Percentiles rank a stretch among this genome's conserved stretches.
phyloP scores from a whole-genome alignment of 176 grass and related monocot genomes.

The Thinopyrum elongatum region DNA sequence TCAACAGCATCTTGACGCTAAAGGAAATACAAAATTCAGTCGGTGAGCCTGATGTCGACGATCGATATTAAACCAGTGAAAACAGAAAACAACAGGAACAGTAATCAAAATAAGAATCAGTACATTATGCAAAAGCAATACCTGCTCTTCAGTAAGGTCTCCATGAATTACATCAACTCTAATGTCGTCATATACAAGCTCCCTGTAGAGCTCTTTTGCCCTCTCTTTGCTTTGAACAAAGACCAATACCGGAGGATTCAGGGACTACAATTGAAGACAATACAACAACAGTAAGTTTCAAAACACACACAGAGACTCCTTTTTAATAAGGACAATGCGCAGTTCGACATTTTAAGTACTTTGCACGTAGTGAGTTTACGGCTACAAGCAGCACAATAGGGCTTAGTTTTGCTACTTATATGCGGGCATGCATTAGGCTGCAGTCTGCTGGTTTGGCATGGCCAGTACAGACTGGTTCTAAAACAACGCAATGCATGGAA shows the following conservation, averaged over 20 bases:
- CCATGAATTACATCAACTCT: slow-evolving; percentile 87
- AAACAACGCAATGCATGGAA: background rate
- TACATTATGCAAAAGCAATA: slow-evolving; percentile 27
- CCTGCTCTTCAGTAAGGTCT: slow-evolving; percentile 89
- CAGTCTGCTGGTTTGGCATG: background rate
- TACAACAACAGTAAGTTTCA: background rate
- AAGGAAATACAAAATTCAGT: slow-evolving; percentile 27
- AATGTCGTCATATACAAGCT: slow-evolving; percentile 83
- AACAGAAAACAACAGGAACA: background rate
- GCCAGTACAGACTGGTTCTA: background rate
- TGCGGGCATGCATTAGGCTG: background rate
- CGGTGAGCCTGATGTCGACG: background rate
- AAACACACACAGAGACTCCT: background rate
- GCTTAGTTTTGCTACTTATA: background rate
- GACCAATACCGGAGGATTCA: slow-evolving; percentile 85
- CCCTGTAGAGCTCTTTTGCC: slow-evolving; percentile 97
- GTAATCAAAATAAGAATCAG: background rate
- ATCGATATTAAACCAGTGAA: background rate
- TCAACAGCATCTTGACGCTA: slow-evolving; percentile 93
- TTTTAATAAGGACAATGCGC: background rate
- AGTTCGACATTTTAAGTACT: background rate
- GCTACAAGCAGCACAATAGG: slow-evolving; percentile 4
- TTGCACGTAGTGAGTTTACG: background rate
- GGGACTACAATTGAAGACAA: slow-evolving; percentile 44
- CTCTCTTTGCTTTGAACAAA: slow-evolving; percentile 99